A percentile compares a stretch with the other conserved stretches of the same genome.
Conservation (phyloP, 2,329 filamentous ascomycete species). For the Phoma sp. region DNA sequence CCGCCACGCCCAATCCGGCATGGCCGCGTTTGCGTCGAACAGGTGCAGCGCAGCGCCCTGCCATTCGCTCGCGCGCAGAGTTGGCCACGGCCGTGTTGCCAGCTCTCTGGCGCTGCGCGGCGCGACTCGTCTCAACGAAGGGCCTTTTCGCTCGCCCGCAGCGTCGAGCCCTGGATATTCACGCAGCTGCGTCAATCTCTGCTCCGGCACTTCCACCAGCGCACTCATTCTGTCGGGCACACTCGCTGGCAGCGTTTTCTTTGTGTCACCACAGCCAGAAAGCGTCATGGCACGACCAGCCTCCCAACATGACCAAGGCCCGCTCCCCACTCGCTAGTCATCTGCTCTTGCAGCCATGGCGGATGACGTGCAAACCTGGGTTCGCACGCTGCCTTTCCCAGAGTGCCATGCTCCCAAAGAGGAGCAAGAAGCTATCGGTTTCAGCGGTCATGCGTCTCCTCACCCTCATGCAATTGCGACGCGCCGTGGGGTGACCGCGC, state of each 20-base stretch:
- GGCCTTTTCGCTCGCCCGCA: constrained; percentile 14
- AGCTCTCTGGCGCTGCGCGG: constrained; percentile 13
- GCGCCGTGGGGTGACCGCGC: constrained; percentile 12
- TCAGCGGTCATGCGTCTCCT: constrained; percentile 40
- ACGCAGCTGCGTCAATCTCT: constrained; percentile 10
- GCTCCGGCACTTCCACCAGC: not conserved
- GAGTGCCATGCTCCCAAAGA: constrained; percentile 24
- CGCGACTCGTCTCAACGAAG: constrained; percentile 26
- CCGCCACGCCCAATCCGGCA: constrained; percentile 8
- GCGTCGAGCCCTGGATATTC: constrained; percentile 2
- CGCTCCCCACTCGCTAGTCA: constrained; percentile 35
- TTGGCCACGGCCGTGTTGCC: constrained; percentile 31
- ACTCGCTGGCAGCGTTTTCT: not conserved
- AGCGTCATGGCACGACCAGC: constrained; percentile 28
- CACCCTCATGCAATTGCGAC: constrained; percentile 15
- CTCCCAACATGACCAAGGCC: constrained; percentile 32
- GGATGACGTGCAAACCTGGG: constrained; percentile 39
- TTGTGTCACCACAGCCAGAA: constrained; percentile 25
- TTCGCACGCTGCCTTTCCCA: constrained; percentile 36
- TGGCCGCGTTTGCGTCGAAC: constrained; percentile 25
- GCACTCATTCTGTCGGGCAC: not conserved
- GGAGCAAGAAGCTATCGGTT: constrained; percentile 33
- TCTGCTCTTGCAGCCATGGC: constrained; percentile 43
- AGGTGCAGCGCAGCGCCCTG: constrained; percentile 25
- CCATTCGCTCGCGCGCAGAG: constrained; percentile 26